Evolutionary conservation across 225 moss, liverwort and hornwort species (phyloP).

Genomic region (Marchantia paleacea): DNA sequence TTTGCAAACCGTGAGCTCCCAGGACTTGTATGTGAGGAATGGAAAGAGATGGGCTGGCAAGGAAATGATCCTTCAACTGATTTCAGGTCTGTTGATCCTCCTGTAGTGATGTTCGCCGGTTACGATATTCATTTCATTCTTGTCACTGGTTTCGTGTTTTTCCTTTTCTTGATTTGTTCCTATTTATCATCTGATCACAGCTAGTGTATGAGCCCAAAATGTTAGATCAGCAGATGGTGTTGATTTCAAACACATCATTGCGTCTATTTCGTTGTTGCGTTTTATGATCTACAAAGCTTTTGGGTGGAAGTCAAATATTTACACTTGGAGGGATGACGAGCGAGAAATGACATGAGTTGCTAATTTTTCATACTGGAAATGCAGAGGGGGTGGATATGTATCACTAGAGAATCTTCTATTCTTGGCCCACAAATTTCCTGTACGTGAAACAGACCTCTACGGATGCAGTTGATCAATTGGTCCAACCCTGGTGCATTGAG

Average conservation of each 20-base stretch:
- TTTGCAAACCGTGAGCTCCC: constrained; percentile 63
- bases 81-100: constrained; percentile 44
- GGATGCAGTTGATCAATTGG: not conserved
- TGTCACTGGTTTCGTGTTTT: not conserved
- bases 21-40: constrained; percentile 85
- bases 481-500: not conserved
- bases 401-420: constrained; percentile 87
- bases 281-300: not conserved
- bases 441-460: constrained; percentile 6
- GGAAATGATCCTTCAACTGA: constrained; percentile 87
- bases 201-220: too few species aligned
- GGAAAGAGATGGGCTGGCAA: constrained; percentile 99
- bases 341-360: too few species aligned
- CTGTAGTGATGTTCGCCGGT: not conserved
- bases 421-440: constrained; percentile 62
- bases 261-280: too few species aligned
- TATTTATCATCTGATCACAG: too few species aligned
- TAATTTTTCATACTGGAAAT: not conserved
- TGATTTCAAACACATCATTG: too few species aligned
- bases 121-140: not conserved
- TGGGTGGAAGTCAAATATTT: not conserved
- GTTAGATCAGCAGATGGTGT: too few species aligned
- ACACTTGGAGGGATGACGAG: not conserved
- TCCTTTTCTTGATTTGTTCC: not conserved
- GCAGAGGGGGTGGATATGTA: constrained; percentile 87